A percentile compares a stretch with the other conserved stretches of the same genome.
These are phyloP conservation scores for Beauveria medogensis DNA, from an alignment of 2,329 filamentous ascomycete species.

Conservation along the genomic window DNA sequence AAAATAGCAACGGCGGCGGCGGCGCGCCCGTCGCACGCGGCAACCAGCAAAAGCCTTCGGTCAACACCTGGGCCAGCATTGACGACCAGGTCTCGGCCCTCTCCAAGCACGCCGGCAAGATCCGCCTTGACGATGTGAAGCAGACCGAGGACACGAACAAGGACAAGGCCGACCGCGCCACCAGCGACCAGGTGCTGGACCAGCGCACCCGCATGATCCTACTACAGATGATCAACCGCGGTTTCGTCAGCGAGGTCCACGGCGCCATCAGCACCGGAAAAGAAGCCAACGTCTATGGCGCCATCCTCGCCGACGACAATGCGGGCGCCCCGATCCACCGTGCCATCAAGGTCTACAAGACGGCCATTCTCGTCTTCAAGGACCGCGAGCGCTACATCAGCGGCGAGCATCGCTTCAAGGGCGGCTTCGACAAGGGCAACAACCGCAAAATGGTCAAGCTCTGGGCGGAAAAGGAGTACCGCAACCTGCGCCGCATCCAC, in stretches of 20 bases:
- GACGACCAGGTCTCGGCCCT: slow-evolving; percentile 86
- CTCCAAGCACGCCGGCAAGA: slow-evolving; percentile 76
- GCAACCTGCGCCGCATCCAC: slow-evolving; percentile 81
- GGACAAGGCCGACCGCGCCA: slow-evolving; percentile 89
- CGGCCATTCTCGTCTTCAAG: slow-evolving; percentile 94
- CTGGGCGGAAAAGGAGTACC: slow-evolving; percentile 98
- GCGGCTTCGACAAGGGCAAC: slow-evolving; percentile 88
- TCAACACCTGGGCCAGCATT: slow-evolving; percentile 71
- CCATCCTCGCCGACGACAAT: slow-evolving; percentile 54
- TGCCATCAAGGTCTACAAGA: slow-evolving; percentile 99
- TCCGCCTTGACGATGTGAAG: slow-evolving; percentile 64
- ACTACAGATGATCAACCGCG: slow-evolving; percentile 89
- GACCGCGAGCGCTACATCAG: slow-evolving; percentile 93
- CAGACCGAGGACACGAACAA: slow-evolving; percentile 50
- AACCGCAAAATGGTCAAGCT: slow-evolving; percentile 96
- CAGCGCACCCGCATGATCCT: slow-evolving; percentile 92
- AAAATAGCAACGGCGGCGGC: slow-evolving; percentile 37
- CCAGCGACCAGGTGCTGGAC: slow-evolving; percentile 89
- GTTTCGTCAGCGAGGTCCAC: slow-evolving; percentile 82
- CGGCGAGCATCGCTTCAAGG: slow-evolving; percentile 85
- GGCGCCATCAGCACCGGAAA: slow-evolving; percentile 95
- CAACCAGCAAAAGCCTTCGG: slow-evolving; percentile 69
- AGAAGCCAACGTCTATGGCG: slow-evolving; percentile 96
- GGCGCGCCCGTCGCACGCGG: slow-evolving; percentile 54
- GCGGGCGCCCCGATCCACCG: slow-evolving; percentile 56